A percentile compares a stretch with the other conserved stretches of the same genome.
These are phyloP conservation scores for Phytophthora pseudosyringae DNA, from an alignment of 352 stramenopile species.

Conservation along the genomic window DNA sequence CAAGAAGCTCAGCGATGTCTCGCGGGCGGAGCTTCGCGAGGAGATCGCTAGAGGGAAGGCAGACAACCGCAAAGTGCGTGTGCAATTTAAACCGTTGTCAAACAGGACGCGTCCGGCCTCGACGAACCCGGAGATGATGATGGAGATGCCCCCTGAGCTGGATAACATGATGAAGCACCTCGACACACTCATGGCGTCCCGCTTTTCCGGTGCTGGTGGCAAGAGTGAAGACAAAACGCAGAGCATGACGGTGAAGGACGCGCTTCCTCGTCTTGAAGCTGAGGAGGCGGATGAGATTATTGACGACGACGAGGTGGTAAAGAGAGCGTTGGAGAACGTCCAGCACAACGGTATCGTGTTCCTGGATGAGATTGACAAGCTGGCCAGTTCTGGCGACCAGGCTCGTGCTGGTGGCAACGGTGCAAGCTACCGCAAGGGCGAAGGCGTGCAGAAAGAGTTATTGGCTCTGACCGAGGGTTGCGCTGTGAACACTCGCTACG, in stretches of 20 bases:
- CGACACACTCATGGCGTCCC: slow-evolving; percentile 67
- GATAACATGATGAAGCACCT: slow-evolving; percentile 86
- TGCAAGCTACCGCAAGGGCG: slow-evolving; percentile 90
- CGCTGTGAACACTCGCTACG: slow-evolving; percentile 93
- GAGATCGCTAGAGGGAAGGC: slow-evolving; percentile 65
- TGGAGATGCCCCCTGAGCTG: slow-evolving; percentile 84
- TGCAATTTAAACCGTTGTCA: slow-evolving; percentile 56
- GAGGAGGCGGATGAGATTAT: slow-evolving; percentile 80
- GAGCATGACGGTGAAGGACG: slow-evolving; percentile 78
- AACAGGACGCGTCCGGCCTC: slow-evolving; percentile 36
- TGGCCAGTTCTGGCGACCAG: slow-evolving; percentile 90
- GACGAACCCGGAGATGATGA: slow-evolving; percentile 67
- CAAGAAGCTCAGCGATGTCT: slow-evolving; percentile 53
- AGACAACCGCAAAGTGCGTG: slow-evolving; percentile 57
- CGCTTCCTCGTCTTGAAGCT: slow-evolving; percentile 69
- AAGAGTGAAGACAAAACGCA: slow-evolving; percentile 47
- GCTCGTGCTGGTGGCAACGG: slow-evolving; percentile 73
- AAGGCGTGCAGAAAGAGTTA: slow-evolving; percentile 99
- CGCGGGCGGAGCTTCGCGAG: slow-evolving; percentile 56
- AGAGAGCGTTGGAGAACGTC: slow-evolving; percentile 85
- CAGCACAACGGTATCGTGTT: slow-evolving; percentile 99
- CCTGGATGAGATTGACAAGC: slow-evolving; percentile 99
- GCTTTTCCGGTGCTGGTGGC: slow-evolving; percentile 23
- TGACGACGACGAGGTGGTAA: slow-evolving; percentile 79
- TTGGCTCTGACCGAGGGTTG: slow-evolving; percentile 98